Conservation (phyloP, 495 filamentous ascomycete genomes). For the Aspergillus mulundensis region DNA sequence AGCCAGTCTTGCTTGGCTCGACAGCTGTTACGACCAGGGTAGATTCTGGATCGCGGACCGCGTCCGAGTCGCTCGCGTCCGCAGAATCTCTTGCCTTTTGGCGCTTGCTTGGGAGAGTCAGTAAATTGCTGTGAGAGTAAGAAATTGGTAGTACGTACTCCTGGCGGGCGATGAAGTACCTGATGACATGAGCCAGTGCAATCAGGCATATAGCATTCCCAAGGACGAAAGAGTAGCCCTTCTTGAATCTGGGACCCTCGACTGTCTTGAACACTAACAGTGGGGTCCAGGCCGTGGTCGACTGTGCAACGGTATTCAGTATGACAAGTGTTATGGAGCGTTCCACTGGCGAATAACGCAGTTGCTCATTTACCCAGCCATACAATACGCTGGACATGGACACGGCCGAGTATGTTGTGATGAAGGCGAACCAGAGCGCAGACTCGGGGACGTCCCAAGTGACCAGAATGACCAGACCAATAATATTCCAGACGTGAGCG, state of each 20-base stretch:
- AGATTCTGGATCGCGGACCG: conserved; percentile 1
- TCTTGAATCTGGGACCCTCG: conserved; percentile 43
- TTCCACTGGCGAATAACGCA: conserved; percentile 52
- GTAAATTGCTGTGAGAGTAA: background rate
- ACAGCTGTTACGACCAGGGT: background rate
- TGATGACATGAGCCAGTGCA: conserved; percentile 10
- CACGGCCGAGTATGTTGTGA: conserved; percentile 29
- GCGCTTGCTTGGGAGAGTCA: background rate
- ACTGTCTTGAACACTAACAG: conserved; percentile 42
- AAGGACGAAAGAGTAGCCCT: conserved; percentile 47
- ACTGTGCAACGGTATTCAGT: conserved; percentile 51
- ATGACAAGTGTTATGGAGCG: conserved; percentile 50
- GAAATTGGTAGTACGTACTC: background rate
- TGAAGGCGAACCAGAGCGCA: conserved; percentile 48
- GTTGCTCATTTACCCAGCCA: conserved; percentile 47
- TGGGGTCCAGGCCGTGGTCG: conserved; percentile 37
- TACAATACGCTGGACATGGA: conserved; percentile 35
- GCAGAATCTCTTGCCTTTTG: conserved; percentile 3
- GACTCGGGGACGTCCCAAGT: conserved; percentile 49
- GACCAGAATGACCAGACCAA: conserved; percentile 39
- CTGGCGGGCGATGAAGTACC: conserved; percentile 8
- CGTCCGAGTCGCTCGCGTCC: conserved; percentile 2
- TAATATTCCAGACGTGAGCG: conserved; percentile 38
- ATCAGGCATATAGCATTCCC: conserved; percentile 45
- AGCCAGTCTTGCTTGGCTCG: conserved; percentile 3